Evolutionary conservation across 2,329 filamentous ascomycete genomes (phyloP).

Genomic region (Pseudogymnoascus sp.): DNA sequence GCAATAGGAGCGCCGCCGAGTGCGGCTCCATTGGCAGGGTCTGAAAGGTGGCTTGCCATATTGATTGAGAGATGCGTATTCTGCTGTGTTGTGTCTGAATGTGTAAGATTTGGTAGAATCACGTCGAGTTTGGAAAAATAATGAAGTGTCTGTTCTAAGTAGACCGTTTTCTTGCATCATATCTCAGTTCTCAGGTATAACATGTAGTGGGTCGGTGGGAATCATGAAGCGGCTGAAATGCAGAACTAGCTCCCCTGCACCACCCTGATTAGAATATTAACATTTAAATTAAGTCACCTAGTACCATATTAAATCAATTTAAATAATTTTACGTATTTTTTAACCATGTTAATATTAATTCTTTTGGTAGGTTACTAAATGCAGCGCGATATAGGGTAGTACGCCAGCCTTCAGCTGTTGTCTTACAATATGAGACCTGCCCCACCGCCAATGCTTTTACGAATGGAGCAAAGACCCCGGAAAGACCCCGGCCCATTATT

Average conservation of each 20-base stretch:
- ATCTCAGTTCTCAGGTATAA: not conserved
- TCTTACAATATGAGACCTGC: not conserved
- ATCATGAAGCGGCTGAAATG: not conserved
- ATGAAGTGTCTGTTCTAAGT: constrained; percentile 1
- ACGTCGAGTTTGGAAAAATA: not conserved
- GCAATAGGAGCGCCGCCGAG: constrained; percentile 14
- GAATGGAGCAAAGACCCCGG: not conserved
- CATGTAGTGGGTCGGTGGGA: not conserved
- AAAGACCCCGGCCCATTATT: not conserved
- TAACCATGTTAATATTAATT: not conserved
- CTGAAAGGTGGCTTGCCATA: constrained; percentile 12
- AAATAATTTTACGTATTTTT: not conserved
- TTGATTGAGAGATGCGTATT: not conserved
- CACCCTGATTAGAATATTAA: not conserved
- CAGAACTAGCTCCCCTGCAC: not conserved
- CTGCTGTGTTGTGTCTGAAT: not conserved
- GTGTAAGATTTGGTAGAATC: not conserved
- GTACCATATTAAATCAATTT: not conserved
- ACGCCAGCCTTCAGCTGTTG: not conserved
- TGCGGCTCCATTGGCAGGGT: constrained; percentile 14
- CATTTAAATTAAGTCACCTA: not conserved
- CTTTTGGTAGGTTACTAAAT: not conserved
- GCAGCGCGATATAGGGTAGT: not conserved
- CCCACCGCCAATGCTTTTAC: not conserved
- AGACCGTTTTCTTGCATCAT: not conserved